Conservation (phyloP, 1,284 basidiomycete species). For the Austropuccinia psidii region DNA sequence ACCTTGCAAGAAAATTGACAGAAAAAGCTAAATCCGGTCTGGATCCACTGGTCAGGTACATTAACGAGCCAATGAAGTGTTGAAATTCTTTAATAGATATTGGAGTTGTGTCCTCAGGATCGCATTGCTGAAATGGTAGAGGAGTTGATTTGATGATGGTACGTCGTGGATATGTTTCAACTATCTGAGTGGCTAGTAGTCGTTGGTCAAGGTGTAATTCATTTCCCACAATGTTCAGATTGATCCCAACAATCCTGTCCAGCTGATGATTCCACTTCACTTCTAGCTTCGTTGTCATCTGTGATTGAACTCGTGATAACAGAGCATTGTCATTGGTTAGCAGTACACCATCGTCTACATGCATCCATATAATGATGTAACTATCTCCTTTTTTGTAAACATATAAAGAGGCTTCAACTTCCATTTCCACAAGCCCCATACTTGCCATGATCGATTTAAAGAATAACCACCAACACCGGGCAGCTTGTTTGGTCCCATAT, state of each 20-base stretch:
- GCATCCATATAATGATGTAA: slow-evolving; percentile 7
- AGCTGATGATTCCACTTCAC: not conserved
- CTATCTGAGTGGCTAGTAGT: not conserved
- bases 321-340: no score
- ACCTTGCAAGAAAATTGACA: not conserved
- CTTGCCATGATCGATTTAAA: not conserved
- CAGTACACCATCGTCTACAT: slow-evolving; percentile 29
- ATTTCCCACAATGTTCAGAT: not conserved
- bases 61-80: not conserved
- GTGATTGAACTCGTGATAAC: no score
- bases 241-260: slow-evolving; percentile 4
- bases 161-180: not conserved
- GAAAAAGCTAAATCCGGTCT: not conserved
- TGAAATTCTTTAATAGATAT: no score
- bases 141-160: not conserved
- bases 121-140: no score
- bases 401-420: not conserved
- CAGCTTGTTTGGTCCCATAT: slow-evolving; percentile 23
- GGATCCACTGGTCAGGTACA: not conserved
- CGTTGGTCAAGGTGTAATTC: not conserved
- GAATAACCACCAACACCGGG: slow-evolving; percentile 25
- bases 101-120: no score
- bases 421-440: not conserved
- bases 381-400: not conserved
- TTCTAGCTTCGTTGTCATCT: not conserved